Percentiles rank a stretch among this genome's conserved stretches.
phyloP scores from a whole-genome alignment of 2,329 filamentous ascomycete species.

The Fusarium sp. region DNA sequence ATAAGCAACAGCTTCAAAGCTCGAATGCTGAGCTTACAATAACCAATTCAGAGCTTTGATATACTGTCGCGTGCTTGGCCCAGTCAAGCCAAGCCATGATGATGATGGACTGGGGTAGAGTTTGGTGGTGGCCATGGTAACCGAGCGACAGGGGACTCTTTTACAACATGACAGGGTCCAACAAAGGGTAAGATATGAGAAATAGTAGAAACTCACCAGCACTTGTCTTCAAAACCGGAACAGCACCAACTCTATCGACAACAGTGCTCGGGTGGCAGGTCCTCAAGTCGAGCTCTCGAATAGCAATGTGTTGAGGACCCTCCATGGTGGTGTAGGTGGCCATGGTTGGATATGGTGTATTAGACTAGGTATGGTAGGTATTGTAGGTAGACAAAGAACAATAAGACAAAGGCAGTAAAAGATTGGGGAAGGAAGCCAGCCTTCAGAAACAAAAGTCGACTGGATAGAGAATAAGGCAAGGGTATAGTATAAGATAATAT shows the following conservation, averaged over 20 bases:
- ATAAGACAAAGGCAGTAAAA: constrained; percentile 23
- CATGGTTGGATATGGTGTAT: constrained; percentile 29
- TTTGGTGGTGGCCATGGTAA: constrained; percentile 44
- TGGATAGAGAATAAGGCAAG: constrained; percentile 31
- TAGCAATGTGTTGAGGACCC: constrained; percentile 53
- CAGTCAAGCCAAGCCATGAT: not conserved
- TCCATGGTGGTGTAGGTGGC: constrained; percentile 47
- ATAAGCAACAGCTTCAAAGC: constrained; percentile 2
- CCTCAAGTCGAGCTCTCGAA: constrained; percentile 67
- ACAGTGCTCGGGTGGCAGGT: constrained; percentile 64
- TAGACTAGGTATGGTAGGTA: constrained; percentile 19
- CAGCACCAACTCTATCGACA: constrained; percentile 68
- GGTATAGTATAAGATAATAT: constrained; percentile 10
- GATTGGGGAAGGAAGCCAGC: constrained; percentile 47
- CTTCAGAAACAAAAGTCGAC: constrained; percentile 43
- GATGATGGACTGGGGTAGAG: constrained; percentile 26
- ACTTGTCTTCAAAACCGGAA: constrained; percentile 72
- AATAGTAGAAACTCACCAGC: constrained; percentile 65
- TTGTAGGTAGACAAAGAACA: constrained; percentile 21
- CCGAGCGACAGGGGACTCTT: constrained; percentile 34
- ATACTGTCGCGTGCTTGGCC: constrained; percentile 20
- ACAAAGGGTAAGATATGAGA: constrained; percentile 11
- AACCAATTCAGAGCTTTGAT: not conserved
- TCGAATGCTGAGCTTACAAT: constrained; percentile 8
- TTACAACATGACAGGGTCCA: constrained; percentile 24